Conservation (phyloP, 768 basidiomycete species). For the Agrocybe praecox region DNA sequence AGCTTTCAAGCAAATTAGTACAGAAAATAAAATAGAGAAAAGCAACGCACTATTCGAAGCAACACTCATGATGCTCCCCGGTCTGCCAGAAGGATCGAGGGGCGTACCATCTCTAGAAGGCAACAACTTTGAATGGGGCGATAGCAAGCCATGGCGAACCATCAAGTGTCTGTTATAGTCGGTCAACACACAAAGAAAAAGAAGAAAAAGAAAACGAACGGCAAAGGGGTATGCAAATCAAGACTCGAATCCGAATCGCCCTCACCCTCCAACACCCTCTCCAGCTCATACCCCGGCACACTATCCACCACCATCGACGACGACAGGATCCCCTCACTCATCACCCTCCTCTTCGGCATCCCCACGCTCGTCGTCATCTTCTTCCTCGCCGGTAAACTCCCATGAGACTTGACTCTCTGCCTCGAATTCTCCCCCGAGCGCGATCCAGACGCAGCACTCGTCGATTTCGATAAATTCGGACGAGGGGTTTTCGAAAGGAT, state of each 20-base stretch:
- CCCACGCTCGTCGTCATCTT: conserved; percentile 11
- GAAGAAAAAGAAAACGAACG: conserved; percentile 45
- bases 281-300: conserved; percentile 8
- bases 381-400: not conserved
- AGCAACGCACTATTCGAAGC: conserved; percentile 30
- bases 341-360: conserved; percentile 17
- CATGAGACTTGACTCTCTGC: not conserved
- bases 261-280: conserved; percentile 16
- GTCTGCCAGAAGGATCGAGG: conserved; percentile 24
- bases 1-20: conserved; percentile 7
- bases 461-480: not conserved
- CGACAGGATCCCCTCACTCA: conserved; percentile 20
- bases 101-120: conserved; percentile 31
- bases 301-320: too few species aligned
- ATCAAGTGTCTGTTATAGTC: conserved; percentile 52
- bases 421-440: not conserved
- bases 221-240: conserved; percentile 69
- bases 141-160: conserved; percentile 67
- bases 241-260: conserved; percentile 68
- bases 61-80: conserved; percentile 37
- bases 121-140: conserved; percentile 64
- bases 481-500: conserved; percentile 5
- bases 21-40: not conserved
- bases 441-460: not conserved
- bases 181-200: not conserved